A percentile compares a stretch with the other conserved stretches of the same genome.
Conservation (phyloP, 2,329 filamentous ascomycete genomes). For the Colletotrichum sp. region DNA sequence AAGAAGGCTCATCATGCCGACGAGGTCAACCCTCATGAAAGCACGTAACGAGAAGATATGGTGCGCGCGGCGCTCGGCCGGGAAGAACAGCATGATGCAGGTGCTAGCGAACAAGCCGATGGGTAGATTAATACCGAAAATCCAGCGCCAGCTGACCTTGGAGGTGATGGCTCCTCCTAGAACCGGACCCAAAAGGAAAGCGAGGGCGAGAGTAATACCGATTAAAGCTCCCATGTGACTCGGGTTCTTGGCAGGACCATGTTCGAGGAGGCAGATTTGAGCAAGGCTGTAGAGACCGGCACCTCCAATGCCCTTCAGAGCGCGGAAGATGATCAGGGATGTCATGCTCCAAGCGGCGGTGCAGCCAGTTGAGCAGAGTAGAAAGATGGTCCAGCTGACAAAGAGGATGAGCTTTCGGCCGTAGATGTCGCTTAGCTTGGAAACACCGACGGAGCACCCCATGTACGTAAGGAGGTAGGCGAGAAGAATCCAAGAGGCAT, state of each 20-base stretch:
- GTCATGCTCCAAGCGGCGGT: constrained; percentile 55
- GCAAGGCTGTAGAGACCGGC: constrained; percentile 67
- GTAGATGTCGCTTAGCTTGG: constrained; percentile 65
- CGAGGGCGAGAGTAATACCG: constrained; percentile 60
- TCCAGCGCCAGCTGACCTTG: constrained; percentile 60
- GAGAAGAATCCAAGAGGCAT: constrained; percentile 60
- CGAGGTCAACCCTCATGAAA: constrained; percentile 55
- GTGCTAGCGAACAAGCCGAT: constrained; percentile 52
- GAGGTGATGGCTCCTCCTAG: constrained; percentile 62
- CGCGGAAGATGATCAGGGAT: constrained; percentile 60
- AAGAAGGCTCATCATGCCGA: constrained; percentile 56
- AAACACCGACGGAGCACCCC: constrained; percentile 62
- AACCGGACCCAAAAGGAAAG: constrained; percentile 64
- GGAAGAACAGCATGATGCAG: constrained; percentile 53
- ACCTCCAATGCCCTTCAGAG: constrained; percentile 65
- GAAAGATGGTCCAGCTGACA: constrained; percentile 58
- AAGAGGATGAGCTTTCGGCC: constrained; percentile 57
- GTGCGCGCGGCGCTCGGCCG: constrained; percentile 36
- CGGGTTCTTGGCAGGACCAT: constrained; percentile 58
- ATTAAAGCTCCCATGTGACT: constrained; percentile 60
- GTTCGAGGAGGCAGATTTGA: constrained; percentile 61
- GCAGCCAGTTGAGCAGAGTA: constrained; percentile 61
- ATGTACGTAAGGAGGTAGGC: constrained; percentile 64
- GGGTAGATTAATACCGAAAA: constrained; percentile 68
- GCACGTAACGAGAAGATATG: constrained; percentile 44